Conservation (phyloP, 371 early-diverging fungal species). For the Lichtheimia ramosa region DNA sequence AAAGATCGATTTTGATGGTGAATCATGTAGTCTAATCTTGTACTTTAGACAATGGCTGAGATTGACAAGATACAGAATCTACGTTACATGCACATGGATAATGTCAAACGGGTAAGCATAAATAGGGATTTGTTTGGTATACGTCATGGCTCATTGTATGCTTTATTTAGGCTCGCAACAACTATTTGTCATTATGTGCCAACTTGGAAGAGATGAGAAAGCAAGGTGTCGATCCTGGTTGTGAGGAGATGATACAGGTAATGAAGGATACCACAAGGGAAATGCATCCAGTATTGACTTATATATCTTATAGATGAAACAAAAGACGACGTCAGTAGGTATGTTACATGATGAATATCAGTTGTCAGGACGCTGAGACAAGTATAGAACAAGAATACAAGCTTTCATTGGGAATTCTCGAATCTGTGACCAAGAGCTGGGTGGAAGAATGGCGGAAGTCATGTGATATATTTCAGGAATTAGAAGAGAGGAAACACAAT, state of each 20-base stretch:
- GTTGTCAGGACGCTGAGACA: not conserved
- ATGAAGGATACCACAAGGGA: not conserved
- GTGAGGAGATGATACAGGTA: not conserved
- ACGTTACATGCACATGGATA: constrained; percentile 17
- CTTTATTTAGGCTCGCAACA: not conserved
- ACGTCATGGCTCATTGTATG: no score
- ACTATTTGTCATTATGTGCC: not conserved
- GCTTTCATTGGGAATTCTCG: constrained; percentile 9
- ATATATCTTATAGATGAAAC: not conserved
- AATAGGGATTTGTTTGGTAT: no score
- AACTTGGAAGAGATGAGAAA: not conserved
- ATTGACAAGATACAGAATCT: constrained; percentile 14
- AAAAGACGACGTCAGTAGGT: not conserved
- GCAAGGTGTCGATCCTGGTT: not conserved
- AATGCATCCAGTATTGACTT: not conserved
- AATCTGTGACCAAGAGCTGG: constrained; percentile 6
- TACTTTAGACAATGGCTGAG: constrained; percentile 13
- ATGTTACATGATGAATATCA: not conserved
- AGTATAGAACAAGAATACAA: constrained; percentile 17
- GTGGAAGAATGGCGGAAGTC: constrained; percentile 11
- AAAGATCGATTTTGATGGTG: not conserved
- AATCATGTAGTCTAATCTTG: not conserved
- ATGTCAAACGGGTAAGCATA: constrained; percentile 11
- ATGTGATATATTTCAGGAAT: constrained; percentile 11
- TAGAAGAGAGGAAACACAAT: constrained; percentile 20